Percentiles rank a stretch among this genome's conserved stretches.
These are phyloP conservation scores for Apiospora arundinis DNA, from an alignment of 2,329 filamentous ascomycete species.

Conservation along the genomic window DNA sequence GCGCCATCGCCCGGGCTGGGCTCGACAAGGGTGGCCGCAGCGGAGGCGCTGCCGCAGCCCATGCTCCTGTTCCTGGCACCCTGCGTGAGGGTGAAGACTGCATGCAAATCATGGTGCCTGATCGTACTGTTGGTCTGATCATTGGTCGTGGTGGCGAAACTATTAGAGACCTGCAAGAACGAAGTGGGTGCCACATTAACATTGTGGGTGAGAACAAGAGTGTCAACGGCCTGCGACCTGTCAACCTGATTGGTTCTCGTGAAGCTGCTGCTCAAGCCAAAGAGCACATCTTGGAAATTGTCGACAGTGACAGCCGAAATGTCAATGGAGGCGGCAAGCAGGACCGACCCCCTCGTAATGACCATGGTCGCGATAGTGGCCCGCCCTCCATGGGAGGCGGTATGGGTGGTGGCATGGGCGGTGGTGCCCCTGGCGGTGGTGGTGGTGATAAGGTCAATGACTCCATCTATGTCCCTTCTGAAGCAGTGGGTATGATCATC, in stretches of 20 bases:
- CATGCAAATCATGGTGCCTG: conserved; percentile 93
- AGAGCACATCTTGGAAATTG: conserved; percentile 90
- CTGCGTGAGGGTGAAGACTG: conserved; percentile 82
- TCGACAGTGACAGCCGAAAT: conserved; percentile 83
- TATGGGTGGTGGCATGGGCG: conserved; percentile 25
- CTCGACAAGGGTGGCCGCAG: conserved; percentile 49
- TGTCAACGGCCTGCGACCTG: conserved; percentile 85
- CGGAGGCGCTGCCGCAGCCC: conserved; percentile 37
- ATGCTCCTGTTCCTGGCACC: conserved; percentile 45
- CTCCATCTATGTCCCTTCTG: conserved; percentile 83
- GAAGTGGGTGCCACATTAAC: conserved; percentile 93
- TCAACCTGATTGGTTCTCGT: conserved; percentile 84
- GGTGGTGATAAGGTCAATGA: conserved; percentile 76
- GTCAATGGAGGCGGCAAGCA: conserved; percentile 34
- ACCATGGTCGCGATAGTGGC: conserved; percentile 48
- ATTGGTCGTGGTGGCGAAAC: conserved; percentile 95
- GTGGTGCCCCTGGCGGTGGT: conserved; percentile 34
- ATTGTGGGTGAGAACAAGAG: conserved; percentile 94
- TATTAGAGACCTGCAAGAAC: conserved; percentile 89
- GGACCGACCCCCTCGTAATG: conserved; percentile 42
- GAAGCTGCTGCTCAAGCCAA: conserved; percentile 80
- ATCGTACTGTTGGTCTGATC: conserved; percentile 89
- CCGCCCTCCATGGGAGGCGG: conserved; percentile 27
- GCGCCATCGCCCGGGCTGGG: conserved; percentile 53
- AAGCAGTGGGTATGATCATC: conserved; percentile 95